These are phyloP conservation scores for Dictyostelium firmibasis DNA, from an alignment of 78 protist genomes.

Conservation along the genomic window DNA sequence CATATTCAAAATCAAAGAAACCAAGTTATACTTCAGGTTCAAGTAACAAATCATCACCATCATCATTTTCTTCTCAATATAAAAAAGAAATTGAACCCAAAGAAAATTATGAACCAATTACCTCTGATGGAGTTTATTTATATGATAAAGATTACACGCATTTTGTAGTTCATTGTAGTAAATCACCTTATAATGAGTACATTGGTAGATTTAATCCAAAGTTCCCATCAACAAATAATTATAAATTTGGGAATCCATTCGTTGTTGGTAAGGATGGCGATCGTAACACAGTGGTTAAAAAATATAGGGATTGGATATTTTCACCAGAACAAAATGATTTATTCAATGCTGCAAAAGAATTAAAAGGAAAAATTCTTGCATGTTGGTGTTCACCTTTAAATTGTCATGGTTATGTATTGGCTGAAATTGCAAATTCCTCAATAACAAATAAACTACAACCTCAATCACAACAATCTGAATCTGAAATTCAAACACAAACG, in stretches of 20 bases:
- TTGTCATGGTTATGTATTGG: conserved; percentile 30
- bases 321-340: conserved; percentile 32
- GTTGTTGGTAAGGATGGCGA: conserved; percentile 57
- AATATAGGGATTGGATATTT: conserved; percentile 76
- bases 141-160: conserved; percentile 57
- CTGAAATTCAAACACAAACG: neutral
- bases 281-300: conserved; percentile 13
- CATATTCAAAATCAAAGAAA: neutral
- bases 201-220: conserved; percentile 58
- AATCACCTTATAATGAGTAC: conserved; percentile 28
- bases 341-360: conserved; percentile 44
- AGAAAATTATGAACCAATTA: conserved; percentile 14
- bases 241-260: conserved; percentile 66
- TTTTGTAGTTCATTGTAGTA: conserved; percentile 26
- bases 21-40: neutral
- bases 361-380: conserved; percentile 68
- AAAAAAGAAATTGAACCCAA: neutral
- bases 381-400: conserved; percentile 73
- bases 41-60: neutral
- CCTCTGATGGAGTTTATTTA: conserved; percentile 13
- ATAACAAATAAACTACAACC: conserved; percentile 1
- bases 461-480: neutral
- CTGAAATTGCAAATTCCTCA: conserved; percentile 67
- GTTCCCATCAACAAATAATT: neutral
- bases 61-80: neutral